Evolutionary conservation across 2,329 filamentous ascomycete genomes (phyloP).

Genomic region (Scytalidium sp.): DNA sequence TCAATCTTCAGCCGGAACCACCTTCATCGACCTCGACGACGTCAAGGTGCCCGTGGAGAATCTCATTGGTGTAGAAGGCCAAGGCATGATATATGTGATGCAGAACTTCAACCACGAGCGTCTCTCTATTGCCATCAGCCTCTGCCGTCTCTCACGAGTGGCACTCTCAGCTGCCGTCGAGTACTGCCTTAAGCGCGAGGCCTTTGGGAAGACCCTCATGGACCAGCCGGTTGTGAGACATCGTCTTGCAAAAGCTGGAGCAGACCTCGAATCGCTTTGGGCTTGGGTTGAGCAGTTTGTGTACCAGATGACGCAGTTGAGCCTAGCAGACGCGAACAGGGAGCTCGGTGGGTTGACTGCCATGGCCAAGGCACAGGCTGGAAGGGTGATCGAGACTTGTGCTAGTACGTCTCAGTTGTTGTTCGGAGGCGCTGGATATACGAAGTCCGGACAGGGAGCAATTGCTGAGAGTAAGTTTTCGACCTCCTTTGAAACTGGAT

Average conservation of each 20-base stretch:
- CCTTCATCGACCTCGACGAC: slow-evolving; percentile 74
- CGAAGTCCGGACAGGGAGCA: slow-evolving; percentile 67
- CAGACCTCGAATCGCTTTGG: slow-evolving; percentile 65
- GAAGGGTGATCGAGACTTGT: slow-evolving; percentile 69
- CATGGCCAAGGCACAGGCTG: slow-evolving; percentile 69
- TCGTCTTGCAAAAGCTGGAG: slow-evolving; percentile 67
- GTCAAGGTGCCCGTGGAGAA: slow-evolving; percentile 70
- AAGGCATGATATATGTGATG: slow-evolving; percentile 74
- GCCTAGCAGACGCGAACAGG: slow-evolving; percentile 54
- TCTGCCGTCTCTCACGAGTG: slow-evolving; percentile 60
- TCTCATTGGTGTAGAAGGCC: slow-evolving; percentile 65
- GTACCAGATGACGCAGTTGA: slow-evolving; percentile 63
- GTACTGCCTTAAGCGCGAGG: slow-evolving; percentile 63
- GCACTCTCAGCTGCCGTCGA: slow-evolving; percentile 57
- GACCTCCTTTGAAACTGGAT: not conserved
- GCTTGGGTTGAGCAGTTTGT: slow-evolving; percentile 72
- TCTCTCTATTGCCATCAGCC: slow-evolving; percentile 61
- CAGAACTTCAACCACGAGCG: slow-evolving; percentile 80
- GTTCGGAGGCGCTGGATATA: slow-evolving; percentile 74
- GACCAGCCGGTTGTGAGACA: slow-evolving; percentile 74
- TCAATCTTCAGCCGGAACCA: slow-evolving; percentile 64
- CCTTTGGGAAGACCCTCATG: slow-evolving; percentile 66
- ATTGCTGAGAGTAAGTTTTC: slow-evolving; percentile 62
- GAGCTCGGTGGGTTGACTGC: slow-evolving; percentile 71
- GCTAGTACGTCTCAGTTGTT: slow-evolving; percentile 66